Evolutionary conservation across 176 grass and related monocot genomes (phyloP).

Genomic region (Eragrostis nindensis): DNA sequence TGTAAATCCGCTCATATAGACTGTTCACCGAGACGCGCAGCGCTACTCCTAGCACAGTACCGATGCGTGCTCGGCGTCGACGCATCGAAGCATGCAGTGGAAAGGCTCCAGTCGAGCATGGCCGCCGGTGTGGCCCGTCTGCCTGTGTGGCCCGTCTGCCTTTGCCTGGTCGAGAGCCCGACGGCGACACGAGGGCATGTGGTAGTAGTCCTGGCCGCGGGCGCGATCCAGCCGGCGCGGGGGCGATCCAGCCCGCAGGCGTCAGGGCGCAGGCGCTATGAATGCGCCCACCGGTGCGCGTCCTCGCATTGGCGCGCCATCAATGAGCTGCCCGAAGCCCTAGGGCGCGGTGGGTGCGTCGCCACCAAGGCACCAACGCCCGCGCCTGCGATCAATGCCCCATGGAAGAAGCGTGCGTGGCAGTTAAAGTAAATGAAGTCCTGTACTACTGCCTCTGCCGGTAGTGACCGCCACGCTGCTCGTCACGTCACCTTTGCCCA

Average conservation of each 20-base stretch:
- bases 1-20: neutral
- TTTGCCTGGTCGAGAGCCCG: too few species aligned
- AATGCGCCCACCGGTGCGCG: neutral
- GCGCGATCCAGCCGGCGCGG: neutral
- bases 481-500: neutral
- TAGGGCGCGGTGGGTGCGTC: neutral
- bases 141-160: too few species aligned
- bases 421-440: neutral
- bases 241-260: too few species aligned
- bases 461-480: neutral
- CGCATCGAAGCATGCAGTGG: too few species aligned
- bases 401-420: conserved; percentile 21
- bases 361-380: neutral
- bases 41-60: neutral
- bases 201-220: neutral
- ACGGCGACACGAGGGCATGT: too few species aligned
- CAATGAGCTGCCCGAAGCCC: conserved; percentile 16
- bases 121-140: too few species aligned
- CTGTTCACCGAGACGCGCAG: neutral
- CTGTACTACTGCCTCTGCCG: too few species aligned
- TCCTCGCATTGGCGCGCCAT: neutral
- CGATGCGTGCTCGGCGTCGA: neutral
- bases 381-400: neutral
- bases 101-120: too few species aligned
- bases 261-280: neutral